Conservation (phyloP, 306 rosid species). For the Cicer bijugum region DNA sequence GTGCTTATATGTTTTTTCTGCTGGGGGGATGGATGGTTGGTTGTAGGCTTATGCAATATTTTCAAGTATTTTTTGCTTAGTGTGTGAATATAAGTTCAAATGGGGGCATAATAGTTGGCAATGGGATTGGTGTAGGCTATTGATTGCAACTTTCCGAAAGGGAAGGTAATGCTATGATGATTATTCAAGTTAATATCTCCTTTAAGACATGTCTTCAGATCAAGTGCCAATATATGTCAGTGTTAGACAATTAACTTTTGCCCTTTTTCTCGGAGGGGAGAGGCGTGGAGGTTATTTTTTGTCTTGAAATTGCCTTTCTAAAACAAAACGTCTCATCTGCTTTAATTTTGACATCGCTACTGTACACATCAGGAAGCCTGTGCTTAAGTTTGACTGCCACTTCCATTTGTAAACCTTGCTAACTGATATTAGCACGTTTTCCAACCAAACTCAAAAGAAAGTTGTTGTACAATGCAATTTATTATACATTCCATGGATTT, state of each 20-base stretch:
- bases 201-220: constrained; percentile 14
- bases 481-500: not conserved
- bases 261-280: not conserved
- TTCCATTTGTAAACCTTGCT: not conserved
- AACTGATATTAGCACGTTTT: not conserved
- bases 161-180: constrained; percentile 26
- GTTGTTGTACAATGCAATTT: not conserved
- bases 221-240: constrained; percentile 25
- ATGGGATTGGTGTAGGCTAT: constrained; percentile 11
- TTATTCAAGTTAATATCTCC: constrained; percentile 26
- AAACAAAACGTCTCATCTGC: not conserved
- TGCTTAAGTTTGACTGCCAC: not conserved
- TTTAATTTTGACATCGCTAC: constrained; percentile 15
- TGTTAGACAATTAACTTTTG: not conserved
- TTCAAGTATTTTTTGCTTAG: not conserved
- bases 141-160: constrained; percentile 35
- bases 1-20: not conserved
- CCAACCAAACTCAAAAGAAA: not conserved
- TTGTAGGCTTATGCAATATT: constrained; percentile 9
- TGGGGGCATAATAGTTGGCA: not conserved
- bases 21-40: not conserved
- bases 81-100: constrained; percentile 28
- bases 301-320: constrained; percentile 5
- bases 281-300: not conserved
- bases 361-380: not conserved